Evolutionary conservation across 116 monocot species (phyloP), one percentile per base, ranked within the genome.

Genomic region (Trichopus zeylanicus): DNA sequence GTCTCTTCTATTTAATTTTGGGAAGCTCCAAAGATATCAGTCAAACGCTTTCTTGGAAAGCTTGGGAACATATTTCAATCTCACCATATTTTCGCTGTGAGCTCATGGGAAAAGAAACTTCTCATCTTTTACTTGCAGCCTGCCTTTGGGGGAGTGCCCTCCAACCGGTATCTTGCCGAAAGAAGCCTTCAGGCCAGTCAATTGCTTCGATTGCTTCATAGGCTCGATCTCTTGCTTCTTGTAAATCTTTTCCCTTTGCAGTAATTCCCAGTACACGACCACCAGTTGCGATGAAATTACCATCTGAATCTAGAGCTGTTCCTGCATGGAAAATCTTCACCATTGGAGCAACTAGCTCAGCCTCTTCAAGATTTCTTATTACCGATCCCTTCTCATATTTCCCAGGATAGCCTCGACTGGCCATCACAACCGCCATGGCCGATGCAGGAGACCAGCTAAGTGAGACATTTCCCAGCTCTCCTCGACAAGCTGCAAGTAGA

Each of bases 271-370:
- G 87, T 48, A 90, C 95, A 3, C 90, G 81, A 9, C 90, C 95
- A 7, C 89, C 94, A 15, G 65, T 31, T 2, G 86, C 77, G 48
- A 89, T 53, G 24, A 86, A 83, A 53, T 95, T 76, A 23, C 89
- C 86, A 9, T 83, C 26, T 0, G 69, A 52, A 46, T 86, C 83
- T 1, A 83, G 19, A 10, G 72, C 73, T 1, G 86, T 89, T 31
- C 94, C 94, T 0, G 86, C 83, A 65, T 94, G 94, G 46, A 94
- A 94, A 29, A 94, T 74, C 70, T 94, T 84, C 6, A 94, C 85
- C 25, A n/a, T 51, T 11, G 89, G 83, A 6, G 76, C 55, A 24
- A 76, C 59, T 11, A 71, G 66, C 63, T 86, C 89, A 1, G 86
- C 94, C 31, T 83, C 81, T 21, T 83, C 71, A 0, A 89, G 73